These are phyloP conservation scores for Umbelopsis ramanniana DNA, from an alignment of 192 early-diverging fungal genomes.

Conservation along the genomic window DNA sequence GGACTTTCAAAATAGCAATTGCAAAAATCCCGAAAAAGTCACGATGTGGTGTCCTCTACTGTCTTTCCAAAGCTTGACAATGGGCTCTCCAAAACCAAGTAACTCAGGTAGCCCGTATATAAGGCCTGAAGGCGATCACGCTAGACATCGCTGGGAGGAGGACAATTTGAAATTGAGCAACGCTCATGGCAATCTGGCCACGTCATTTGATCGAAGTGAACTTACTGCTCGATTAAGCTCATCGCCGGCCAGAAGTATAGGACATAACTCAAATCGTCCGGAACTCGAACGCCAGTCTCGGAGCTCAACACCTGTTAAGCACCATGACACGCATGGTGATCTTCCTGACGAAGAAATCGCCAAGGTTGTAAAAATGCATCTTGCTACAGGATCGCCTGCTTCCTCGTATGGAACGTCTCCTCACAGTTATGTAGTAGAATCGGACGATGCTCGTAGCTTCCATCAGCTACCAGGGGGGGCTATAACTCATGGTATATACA, in stretches of 20 bases:
- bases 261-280: background rate
- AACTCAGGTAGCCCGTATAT: conserved; percentile 14
- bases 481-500: conserved; percentile 88
- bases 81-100: conserved; percentile 21
- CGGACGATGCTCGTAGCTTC: conserved; percentile 35
- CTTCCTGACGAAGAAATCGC: conserved; percentile 55
- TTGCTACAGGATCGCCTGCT: conserved; percentile 57
- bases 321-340: conserved; percentile 26
- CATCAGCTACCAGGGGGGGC: conserved; percentile 73
- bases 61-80: conserved; percentile 14
- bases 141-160: background rate
- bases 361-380: conserved; percentile 65
- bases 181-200: conserved; percentile 7
- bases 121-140: background rate
- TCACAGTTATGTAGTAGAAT: conserved; percentile 38
- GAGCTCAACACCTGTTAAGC: background rate
- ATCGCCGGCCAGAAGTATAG: conserved; percentile 12
- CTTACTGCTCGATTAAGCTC: conserved; percentile 15
- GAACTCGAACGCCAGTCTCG: background rate
- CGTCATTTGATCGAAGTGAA: conserved; percentile 3
- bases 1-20: background rate
- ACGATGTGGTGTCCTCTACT: background rate
- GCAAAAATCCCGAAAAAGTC: conserved; percentile 14
- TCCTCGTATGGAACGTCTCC: conserved; percentile 26
- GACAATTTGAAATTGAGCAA: background rate